These are phyloP conservation scores for Diphasiastrum complanatum DNA, from an alignment of 83 land plant genomes.

Conservation along the genomic window DNA sequence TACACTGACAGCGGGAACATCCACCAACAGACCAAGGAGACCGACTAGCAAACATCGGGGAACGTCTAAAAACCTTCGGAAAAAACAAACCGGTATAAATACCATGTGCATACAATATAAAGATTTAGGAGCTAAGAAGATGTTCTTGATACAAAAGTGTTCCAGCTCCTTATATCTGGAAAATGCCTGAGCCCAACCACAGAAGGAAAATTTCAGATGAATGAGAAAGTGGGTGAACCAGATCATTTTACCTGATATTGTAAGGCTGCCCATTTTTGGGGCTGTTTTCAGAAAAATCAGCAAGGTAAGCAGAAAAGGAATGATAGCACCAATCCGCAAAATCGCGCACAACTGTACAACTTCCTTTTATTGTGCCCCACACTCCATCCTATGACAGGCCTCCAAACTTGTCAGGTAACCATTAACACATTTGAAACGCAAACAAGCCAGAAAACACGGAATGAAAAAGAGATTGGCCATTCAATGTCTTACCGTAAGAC, in stretches of 20 bases:
- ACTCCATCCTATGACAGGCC: constrained; percentile 62
- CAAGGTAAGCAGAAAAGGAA: constrained; percentile 62
- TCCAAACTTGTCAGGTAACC: background rate
- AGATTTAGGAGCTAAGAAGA: background rate
- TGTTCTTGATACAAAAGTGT: background rate
- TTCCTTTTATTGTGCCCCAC: constrained; percentile 41
- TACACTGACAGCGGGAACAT: constrained; percentile 46
- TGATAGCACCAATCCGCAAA: constrained; percentile 60
- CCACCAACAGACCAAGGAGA: constrained; percentile 41
- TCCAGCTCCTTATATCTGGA: background rate
- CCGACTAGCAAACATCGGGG: constrained; percentile 48
- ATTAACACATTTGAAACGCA: background rate
- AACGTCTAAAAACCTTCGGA: constrained; percentile 50
- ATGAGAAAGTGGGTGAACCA: background rate
- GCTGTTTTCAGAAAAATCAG: constrained; percentile 40
- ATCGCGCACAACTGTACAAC: constrained; percentile 65
- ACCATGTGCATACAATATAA: background rate
- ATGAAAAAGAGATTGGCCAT: background rate
- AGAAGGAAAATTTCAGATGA: background rate
- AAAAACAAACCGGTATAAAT: background rate
- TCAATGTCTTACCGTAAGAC: constrained; percentile 46
- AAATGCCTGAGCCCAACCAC: background rate
- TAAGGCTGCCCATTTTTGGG: constrained; percentile 39
- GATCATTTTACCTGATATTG: constrained; percentile 47
- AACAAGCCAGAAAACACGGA: background rate